Conservation (phyloP, 805 yeast genomes). For the Monosporozyma servazzii region DNA sequence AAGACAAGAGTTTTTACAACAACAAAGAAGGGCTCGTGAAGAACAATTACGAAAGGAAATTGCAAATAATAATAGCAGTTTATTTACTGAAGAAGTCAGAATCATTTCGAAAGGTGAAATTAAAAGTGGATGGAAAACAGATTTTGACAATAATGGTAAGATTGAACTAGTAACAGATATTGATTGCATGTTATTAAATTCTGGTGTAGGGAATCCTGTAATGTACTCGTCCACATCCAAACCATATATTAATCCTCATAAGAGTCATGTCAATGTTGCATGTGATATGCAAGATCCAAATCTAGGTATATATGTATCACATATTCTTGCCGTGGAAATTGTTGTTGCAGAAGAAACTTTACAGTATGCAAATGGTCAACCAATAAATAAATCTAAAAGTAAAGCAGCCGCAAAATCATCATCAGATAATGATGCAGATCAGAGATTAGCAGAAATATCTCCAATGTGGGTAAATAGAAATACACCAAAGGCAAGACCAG, state of each 20-base stretch:
- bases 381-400: constrained; percentile 13
- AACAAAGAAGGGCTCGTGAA: constrained; percentile 27
- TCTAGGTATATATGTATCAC: constrained; percentile 67
- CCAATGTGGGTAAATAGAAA: constrained; percentile 35
- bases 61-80: constrained; percentile 31
- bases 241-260: constrained; percentile 13
- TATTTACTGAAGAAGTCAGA: constrained; percentile 65
- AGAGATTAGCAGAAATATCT: constrained; percentile 36
- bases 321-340: constrained; percentile 71
- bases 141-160: constrained; percentile 66
- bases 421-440: constrained; percentile 22
- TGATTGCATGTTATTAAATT: constrained; percentile 47
- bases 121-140: constrained; percentile 93
- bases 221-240: constrained; percentile 37
- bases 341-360: constrained; percentile 88
- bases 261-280: constrained; percentile 40
- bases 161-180: constrained; percentile 73
- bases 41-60: constrained; percentile 26
- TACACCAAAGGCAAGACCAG: constrained; percentile 12
- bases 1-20: constrained; percentile 27
- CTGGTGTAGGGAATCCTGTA: constrained; percentile 41
- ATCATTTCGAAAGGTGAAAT: constrained; percentile 71
- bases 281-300: constrained; percentile 80
- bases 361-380: constrained; percentile 32
- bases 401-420: not conserved